Base-by-base conservation (phyloP, 75 land plant genomes). In the Cunninghamia lanceolata region DNA sequence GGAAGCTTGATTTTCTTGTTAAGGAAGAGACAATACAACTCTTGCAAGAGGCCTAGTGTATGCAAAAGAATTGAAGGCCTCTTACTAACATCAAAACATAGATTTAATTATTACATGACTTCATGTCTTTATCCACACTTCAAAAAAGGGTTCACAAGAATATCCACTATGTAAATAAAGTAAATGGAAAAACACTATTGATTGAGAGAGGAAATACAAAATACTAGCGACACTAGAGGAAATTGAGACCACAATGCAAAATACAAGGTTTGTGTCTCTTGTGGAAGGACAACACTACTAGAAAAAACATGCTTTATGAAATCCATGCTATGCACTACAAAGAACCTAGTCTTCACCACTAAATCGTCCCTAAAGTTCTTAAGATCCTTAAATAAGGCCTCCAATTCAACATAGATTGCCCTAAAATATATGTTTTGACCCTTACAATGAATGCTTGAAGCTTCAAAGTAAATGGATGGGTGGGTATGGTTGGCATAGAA, bases 151-250 rank as follows among this genome's bases (percentile, higher is more conserved):
- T n/a, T n/a, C n/a, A n/a, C n/a, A n/a, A n/a, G n/a, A n/a, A n/a
- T n/a, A n/a, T n/a, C n/a, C n/a, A n/a, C n/a, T n/a, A n/a, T n/a
- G n/a, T n/a, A n/a, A 94, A 77, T 94, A 95, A 80, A 97, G 86
- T 36, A 97, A 90, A 92, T 92, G 93, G 47, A 94, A 87, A 88
- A 96, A 97, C 16, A 97, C 90, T 70, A 92, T 87, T 32, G 91
- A 85, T 40, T 95, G 95, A 8, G 97, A 92, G 9, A 95, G 45
- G 80, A 97, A 97, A 53, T 92, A 93, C 73, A 94, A 71, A n/a
- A 97, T 82, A 36, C 87, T 94, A 3, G 96, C 92, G 0, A 96
- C 98, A 42, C 98, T 96, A 36, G 93, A 92, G 19, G 91, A 42
- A 25, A 96, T 90, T 9, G 93, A 89, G 43, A 85, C 71, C 7